A percentile compares a stretch with the other conserved stretches of the same genome.
phyloP scores from a whole-genome alignment of 2,329 filamentous ascomycete genomes.

The Grosmannia penicillata region DNA sequence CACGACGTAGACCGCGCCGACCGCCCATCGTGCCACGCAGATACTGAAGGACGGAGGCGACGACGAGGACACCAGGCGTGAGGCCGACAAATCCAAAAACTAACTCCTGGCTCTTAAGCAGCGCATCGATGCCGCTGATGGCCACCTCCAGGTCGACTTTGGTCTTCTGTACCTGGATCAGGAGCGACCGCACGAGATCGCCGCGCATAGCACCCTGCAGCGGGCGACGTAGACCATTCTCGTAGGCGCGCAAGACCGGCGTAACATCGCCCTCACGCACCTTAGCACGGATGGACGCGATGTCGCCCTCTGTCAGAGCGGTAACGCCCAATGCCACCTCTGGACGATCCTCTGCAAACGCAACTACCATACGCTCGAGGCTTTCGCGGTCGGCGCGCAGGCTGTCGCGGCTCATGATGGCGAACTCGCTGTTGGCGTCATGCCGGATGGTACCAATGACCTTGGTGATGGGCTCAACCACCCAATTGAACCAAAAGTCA shows the following conservation, averaged over 20 bases:
- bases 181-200: slow-evolving; percentile 73
- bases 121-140: slow-evolving; percentile 84
- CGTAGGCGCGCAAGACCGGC: slow-evolving; percentile 79
- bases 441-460: slow-evolving; percentile 87
- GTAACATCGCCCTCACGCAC: slow-evolving; percentile 89
- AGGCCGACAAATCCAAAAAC: slow-evolving; percentile 96
- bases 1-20: slow-evolving; percentile 51
- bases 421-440: slow-evolving; percentile 83
- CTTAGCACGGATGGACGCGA: slow-evolving; percentile 59
- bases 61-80: slow-evolving; percentile 83
- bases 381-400: slow-evolving; percentile 81
- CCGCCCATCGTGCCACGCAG: slow-evolving; percentile 54
- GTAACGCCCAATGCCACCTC: slow-evolving; percentile 35
- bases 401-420: slow-evolving; percentile 89
- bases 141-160: slow-evolving; percentile 97
- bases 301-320: slow-evolving; percentile 50
- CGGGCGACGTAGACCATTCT: slow-evolving; percentile 71
- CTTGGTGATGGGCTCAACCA: slow-evolving; percentile 70
- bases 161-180: slow-evolving; percentile 97
- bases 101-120: slow-evolving; percentile 90
- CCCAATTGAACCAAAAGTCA: slow-evolving; percentile 96
- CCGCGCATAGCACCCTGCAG: slow-evolving; percentile 72
- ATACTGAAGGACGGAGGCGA: slow-evolving; percentile 60
- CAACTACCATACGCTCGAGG: slow-evolving; percentile 93
- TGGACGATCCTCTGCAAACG: slow-evolving; percentile 79